A percentile compares a stretch with the other conserved stretches of the same genome.
These are phyloP conservation scores for Sanghuangporus weigelae DNA, from an alignment of 1,284 basidiomycete genomes.

Conservation along the genomic window DNA sequence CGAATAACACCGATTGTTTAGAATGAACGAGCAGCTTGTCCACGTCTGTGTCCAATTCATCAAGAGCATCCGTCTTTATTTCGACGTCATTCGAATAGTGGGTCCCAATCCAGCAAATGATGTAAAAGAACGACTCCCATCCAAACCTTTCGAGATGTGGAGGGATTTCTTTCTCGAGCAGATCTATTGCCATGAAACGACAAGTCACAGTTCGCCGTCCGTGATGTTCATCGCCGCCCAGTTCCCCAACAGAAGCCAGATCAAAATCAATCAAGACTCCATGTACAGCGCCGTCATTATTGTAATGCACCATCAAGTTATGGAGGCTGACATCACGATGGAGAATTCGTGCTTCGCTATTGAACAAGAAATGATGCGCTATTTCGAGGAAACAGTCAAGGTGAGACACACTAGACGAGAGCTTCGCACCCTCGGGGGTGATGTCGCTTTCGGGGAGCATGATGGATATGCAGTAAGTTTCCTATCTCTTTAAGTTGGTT, in stretches of 20 bases:
- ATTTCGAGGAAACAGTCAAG: no score
- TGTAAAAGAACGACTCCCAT: slow-evolving; percentile 5
- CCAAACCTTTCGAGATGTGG: slow-evolving; percentile 2
- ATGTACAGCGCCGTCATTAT: no score
- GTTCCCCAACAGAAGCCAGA: no score
- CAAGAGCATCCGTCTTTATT: background rate
- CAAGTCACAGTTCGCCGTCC: no score
- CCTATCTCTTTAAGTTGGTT: slow-evolving; percentile 10
- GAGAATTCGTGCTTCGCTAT: no score
- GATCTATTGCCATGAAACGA: no score
- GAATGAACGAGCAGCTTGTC: background rate
- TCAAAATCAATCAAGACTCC: no score
- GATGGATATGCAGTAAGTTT: slow-evolving; percentile 89
- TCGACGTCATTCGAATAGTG: background rate
- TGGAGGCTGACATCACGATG: background rate
- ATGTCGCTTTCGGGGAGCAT: slow-evolving; percentile 70
- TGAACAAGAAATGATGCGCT: no score
- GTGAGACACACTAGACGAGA: no score
- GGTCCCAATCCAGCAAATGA: background rate
- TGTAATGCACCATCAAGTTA: no score
- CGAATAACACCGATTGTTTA: background rate
- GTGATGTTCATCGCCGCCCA: no score
- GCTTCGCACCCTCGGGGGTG: slow-evolving; percentile 59
- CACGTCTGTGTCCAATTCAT: background rate
- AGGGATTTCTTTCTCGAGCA: no score